phyloP scores from a whole-genome alignment of 768 basidiomycete species.

The Xerocomus brunneocitrinus region DNA sequence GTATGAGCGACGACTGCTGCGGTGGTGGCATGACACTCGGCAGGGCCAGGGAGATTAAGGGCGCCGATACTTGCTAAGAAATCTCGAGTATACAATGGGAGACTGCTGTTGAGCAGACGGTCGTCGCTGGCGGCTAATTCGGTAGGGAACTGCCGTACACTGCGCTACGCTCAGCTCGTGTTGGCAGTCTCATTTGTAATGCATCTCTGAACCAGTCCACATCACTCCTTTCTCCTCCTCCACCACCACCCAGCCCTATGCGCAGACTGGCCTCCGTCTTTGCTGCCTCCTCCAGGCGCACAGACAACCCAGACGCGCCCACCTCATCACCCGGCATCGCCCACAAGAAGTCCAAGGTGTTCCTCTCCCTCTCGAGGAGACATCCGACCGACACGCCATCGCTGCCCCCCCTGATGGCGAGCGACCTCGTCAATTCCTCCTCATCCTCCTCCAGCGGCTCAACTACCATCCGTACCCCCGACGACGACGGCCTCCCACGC shows the following conservation, averaged over 20 bases:
- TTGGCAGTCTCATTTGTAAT: conserved; percentile 35
- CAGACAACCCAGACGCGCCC: conserved; percentile 25
- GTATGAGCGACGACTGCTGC: conserved; percentile 59
- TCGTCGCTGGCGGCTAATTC: conserved; percentile 16
- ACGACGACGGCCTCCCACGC: conserved; percentile 45
- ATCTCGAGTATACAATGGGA: neutral
- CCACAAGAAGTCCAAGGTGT: conserved; percentile 22
- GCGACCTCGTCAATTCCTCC: conserved; percentile 44
- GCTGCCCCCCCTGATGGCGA: conserved; percentile 20
- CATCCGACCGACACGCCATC: conserved; percentile 13
- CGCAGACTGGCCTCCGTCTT: conserved; percentile 64
- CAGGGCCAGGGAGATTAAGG: conserved; percentile 19
- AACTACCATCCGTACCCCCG: conserved; percentile 51
- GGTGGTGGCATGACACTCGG: conserved; percentile 41
- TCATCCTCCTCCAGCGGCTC: conserved; percentile 62
- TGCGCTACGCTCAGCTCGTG: conserved; percentile 5
- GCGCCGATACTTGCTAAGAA: neutral
- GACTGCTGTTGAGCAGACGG: too few relatives aligned
- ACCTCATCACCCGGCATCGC: conserved; percentile 11
- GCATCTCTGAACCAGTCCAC: conserved; percentile 21
- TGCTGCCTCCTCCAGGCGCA: conserved; percentile 37
- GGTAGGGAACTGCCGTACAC: conserved; percentile 18
- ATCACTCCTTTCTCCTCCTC: conserved; percentile 16
- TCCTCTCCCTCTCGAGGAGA: conserved; percentile 30
- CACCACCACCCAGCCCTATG: conserved; percentile 39